Base-by-base conservation (phyloP, 2,329 filamentous ascomycete species). In the Neonectria coccinea region DNA sequence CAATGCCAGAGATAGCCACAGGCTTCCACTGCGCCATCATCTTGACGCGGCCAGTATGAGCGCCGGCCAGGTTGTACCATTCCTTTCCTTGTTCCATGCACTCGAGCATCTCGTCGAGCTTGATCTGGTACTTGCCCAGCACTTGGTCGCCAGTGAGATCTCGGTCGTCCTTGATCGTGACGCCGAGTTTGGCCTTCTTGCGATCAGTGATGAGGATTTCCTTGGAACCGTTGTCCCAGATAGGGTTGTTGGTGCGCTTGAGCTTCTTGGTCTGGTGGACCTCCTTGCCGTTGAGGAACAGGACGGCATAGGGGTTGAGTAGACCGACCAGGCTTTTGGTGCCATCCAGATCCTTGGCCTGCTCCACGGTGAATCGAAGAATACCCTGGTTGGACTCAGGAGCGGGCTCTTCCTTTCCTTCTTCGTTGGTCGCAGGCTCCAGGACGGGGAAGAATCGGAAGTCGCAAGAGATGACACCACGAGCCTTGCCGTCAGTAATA, bases 221-320 rank as follows among this genome's bases (percentile, higher is more conserved):
- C 81, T 97, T 97, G 71, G 90, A 92, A 7, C 92, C 92, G 76
- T 98, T 91, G 58, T 95, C 91, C 91, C 94, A 99, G 73, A 99
- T 94, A 8, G 96, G 96, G 73, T 97, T 96, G 81, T 99, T 99
- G 65, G 94, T 98, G 66, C 95, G 91, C 86, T 98, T 99, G 73
- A 97, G 86, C 79, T 94, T 97, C 81, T 94, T 93, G 57, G 94
- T 97, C 61, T 89, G 86, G 73, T 97, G 94, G 5, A 98, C 87
- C 76, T 97, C 91, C 80, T 96, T 97, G 67, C 93, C 92, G 74
- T 99, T 99, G 71, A 99, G 88, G 48, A 97, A 86, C 55, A 99
- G 85, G 33, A 90, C 85, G 10, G 93, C 94, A 71, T 98, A 99
- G 2, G 96, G 96, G 79, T 94, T 98, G 51, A 99, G 89, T 67